Percentiles rank a stretch among this genome's conserved stretches.
Evolutionary conservation across 352 stramenopile species (phyloP).

Genomic region (Peronospora destructor): DNA sequence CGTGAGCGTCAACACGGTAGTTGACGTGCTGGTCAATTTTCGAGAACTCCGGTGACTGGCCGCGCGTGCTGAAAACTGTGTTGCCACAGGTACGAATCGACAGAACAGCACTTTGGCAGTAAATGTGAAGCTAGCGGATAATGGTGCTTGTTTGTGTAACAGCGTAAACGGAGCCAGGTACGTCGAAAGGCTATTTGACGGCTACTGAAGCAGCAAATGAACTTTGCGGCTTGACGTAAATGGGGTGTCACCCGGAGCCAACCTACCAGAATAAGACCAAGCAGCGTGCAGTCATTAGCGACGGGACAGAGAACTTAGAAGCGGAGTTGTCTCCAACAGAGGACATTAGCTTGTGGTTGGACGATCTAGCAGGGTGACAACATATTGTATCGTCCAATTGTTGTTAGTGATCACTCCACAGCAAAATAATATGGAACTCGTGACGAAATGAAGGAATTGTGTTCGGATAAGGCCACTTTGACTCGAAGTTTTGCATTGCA

Average conservation of each 20-base stretch:
- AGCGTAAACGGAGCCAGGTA: conserved; percentile 40
- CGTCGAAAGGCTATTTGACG: conserved; percentile 34
- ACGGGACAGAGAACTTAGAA: not conserved
- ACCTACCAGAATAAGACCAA: conserved; percentile 4
- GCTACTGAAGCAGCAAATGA: conserved; percentile 18
- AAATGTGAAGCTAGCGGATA: conserved; percentile 2
- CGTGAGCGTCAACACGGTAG: conserved; percentile 74
- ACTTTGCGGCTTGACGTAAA: not conserved
- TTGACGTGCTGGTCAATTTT: conserved; percentile 63
- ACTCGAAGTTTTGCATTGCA: conserved; percentile 3
- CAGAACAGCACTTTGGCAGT: not conserved
- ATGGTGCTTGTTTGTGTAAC: not conserved
- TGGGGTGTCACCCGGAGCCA: not conserved
- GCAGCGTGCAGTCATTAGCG: not conserved
- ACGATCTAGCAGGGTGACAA: conserved; percentile 2
- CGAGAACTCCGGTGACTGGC: conserved; percentile 43
- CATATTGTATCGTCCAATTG: not conserved
- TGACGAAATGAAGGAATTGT: not conserved
- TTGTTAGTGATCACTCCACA: conserved; percentile 1
- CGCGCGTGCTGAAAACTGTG: conserved; percentile 33
- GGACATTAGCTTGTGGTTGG: conserved; percentile 15
- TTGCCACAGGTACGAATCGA: conserved; percentile 41
- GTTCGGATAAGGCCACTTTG: conserved; percentile 1
- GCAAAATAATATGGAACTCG: conserved; percentile 3
- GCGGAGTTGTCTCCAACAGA: conserved; percentile 13